Evolutionary conservation across 768 basidiomycete genomes (phyloP).

Genomic region (Calvatia gigantea): DNA sequence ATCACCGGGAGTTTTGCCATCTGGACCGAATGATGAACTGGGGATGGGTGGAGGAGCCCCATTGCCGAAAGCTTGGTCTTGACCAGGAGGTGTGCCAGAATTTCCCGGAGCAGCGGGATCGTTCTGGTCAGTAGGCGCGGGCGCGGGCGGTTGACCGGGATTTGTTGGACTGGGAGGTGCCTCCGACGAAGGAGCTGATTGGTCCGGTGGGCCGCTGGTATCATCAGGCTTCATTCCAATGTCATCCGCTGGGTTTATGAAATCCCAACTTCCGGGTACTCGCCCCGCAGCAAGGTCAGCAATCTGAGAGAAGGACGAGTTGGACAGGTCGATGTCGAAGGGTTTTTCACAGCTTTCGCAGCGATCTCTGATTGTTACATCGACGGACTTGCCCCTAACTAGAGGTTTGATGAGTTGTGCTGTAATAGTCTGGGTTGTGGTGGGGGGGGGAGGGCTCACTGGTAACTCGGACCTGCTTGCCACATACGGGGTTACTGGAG

Average conservation of each 20-base stretch:
- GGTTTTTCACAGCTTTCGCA: not conserved
- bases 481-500: slow-evolving; percentile 3
- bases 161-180: too few species aligned
- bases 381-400: not conserved
- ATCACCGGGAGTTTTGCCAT: not conserved
- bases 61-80: not conserved
- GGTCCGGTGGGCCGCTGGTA: not conserved
- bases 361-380: not conserved
- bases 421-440: not conserved
- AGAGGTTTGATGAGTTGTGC: not conserved
- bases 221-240: not conserved
- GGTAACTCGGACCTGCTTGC: not conserved
- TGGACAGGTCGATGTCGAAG: not conserved
- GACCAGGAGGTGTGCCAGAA: too few species aligned
- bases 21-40: not conserved
- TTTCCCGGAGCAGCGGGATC: too few species aligned
- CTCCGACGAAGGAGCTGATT: too few species aligned
- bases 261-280: not conserved
- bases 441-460: not conserved
- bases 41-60: not conserved
- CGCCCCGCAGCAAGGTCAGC: not conserved
- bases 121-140: too few species aligned
- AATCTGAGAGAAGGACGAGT: not conserved
- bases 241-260: not conserved
- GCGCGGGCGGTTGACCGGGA: too few species aligned